These are phyloP conservation scores for Diaporthe sp. DNA, from an alignment of 2,329 filamentous ascomycete species.

Conservation along the genomic window DNA sequence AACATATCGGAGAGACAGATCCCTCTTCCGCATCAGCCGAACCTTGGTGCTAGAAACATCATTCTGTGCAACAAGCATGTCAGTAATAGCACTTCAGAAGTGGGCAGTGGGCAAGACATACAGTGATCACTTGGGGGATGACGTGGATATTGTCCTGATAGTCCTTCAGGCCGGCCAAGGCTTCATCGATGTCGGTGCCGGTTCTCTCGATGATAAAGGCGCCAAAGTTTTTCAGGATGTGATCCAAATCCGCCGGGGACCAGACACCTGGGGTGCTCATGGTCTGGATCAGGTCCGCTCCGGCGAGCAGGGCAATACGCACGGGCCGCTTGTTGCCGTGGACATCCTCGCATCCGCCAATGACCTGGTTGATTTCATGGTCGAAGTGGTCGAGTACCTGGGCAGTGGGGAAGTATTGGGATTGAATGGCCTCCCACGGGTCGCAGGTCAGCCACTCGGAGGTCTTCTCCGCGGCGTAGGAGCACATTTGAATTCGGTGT, in stretches of 20 bases:
- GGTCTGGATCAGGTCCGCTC: constrained; percentile 81
- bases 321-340: constrained; percentile 77
- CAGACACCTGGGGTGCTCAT: constrained; percentile 84
- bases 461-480: constrained; percentile 81
- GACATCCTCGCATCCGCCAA: constrained; percentile 79
- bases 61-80: constrained; percentile 65
- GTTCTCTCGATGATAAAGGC: constrained; percentile 90
- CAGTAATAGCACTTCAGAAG: neutral
- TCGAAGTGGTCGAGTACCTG: constrained; percentile 90
- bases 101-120: constrained; percentile 72
- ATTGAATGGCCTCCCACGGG: constrained; percentile 88
- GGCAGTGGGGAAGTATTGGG: constrained; percentile 89
- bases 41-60: constrained; percentile 66
- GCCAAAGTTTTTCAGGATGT: constrained; percentile 87
- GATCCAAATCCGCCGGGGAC: constrained; percentile 86
- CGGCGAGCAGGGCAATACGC: constrained; percentile 83
- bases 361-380: constrained; percentile 85
- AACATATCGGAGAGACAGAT: constrained; percentile 85
- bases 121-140: constrained; percentile 86
- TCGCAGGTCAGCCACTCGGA: constrained; percentile 89
- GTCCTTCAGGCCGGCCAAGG: constrained; percentile 82
- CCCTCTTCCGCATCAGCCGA: constrained; percentile 67
- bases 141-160: constrained; percentile 91
- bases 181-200: constrained; percentile 90
- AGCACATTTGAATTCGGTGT: constrained; percentile 88